These are phyloP conservation scores for Byssochlamys sp. DNA, from an alignment of 2,329 filamentous ascomycete species.

Conservation along the genomic window DNA sequence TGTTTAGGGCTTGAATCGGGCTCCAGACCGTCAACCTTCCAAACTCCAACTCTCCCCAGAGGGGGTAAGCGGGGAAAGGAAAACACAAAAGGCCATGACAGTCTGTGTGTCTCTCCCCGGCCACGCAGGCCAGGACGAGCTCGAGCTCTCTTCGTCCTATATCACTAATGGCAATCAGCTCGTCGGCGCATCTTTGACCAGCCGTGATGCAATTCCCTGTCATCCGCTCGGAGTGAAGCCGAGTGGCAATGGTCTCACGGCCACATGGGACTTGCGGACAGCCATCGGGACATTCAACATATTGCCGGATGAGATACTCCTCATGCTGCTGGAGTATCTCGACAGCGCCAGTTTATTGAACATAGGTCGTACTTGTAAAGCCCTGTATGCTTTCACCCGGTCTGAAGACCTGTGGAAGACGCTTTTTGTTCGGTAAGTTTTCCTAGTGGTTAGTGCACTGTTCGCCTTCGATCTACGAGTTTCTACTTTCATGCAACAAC, in stretches of 20 bases:
- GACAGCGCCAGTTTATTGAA: constrained; percentile 52
- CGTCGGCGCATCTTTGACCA: constrained; percentile 28
- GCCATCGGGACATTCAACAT: constrained; percentile 55
- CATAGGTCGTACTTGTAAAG: constrained; percentile 71
- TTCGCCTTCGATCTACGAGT: neutral
- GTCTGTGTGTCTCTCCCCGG: constrained; percentile 21
- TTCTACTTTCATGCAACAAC: constrained; percentile 1
- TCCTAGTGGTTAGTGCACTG: neutral
- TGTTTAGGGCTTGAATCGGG: neutral
- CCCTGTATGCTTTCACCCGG: constrained; percentile 73
- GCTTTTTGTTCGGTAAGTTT: constrained; percentile 71
- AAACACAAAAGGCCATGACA: constrained; percentile 17
- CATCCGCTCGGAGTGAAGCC: constrained; percentile 83
- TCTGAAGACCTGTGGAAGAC: constrained; percentile 84
- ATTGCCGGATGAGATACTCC: constrained; percentile 72
- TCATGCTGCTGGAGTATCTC: constrained; percentile 65
- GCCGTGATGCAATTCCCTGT: constrained; percentile 51
- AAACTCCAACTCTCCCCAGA: neutral
- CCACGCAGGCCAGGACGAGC: constrained; percentile 8
- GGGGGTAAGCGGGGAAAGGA: constrained; percentile 3
- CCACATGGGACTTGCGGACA: constrained; percentile 56
- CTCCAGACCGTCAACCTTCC: neutral
- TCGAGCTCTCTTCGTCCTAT: constrained; percentile 2
- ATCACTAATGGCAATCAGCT: constrained; percentile 5
- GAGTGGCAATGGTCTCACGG: constrained; percentile 68